Evolutionary conservation across 306 rosid genomes (phyloP), one percentile per base, ranked within the genome.

Genomic region (Cucumis cinereus): DNA sequence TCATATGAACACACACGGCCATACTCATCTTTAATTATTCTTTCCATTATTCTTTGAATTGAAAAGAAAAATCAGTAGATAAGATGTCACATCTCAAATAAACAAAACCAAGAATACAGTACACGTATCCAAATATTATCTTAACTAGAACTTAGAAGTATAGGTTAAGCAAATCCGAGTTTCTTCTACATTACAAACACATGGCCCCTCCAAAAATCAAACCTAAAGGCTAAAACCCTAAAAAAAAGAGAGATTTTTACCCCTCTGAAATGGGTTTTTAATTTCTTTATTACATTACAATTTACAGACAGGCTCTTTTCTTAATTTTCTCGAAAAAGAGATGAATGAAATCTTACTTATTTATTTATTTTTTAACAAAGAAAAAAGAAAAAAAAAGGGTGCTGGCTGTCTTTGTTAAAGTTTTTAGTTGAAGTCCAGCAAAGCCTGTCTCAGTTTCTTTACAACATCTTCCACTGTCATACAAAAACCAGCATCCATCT

Each of bases 401-500:
- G 35, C 3, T 30, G 3, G 35, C 35, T 30, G 52, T 5, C 20
- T 8, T 62, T 36, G 38, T 4, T n/a, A 38, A 64, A 10, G 72
- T 38, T 36, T 36, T 38, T n/a, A 64, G 30, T 33, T 24, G 75
- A 70, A 41, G 57, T 83, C 77, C 26, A 80, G 75, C 86, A 90
- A 75, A 73, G 83, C 87, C 73, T 58, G 56, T 63, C 85, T 81
- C 6, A 90, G 38, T 17, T 45, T 79, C 75, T 72, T 80, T 17
- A 82, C 85, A 10, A 92, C 70, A 74, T 87, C 91, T 81, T 79
- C 59, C 76, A 74, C 74, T n/a, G 84, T 67, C 85, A 83, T 61
- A 28, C 64, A 79, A 80, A 82, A 84, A 33, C 82, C 89, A 14
- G 79, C 80, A 8, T 88, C 89, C 90, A 82, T 78, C 97, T 92